Evolutionary conservation across 345 rosid genomes (phyloP), one percentile per base, ranked within the genome.

Genomic region (Firmiana major): DNA sequence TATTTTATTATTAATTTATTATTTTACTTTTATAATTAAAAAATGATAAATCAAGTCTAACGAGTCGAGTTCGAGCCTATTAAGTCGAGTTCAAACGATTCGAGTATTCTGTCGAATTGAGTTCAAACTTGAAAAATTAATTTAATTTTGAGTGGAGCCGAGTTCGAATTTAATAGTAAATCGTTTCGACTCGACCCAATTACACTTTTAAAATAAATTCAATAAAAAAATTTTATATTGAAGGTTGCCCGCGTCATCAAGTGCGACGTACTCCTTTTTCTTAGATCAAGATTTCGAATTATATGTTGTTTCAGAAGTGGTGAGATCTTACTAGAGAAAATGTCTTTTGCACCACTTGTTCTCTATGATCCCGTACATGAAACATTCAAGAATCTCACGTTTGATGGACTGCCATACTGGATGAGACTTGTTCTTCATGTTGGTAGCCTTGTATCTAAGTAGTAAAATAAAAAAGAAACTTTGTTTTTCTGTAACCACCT

Each of bases 261-360:
- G 71, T 92, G 75, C 89, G 90, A 78, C 92, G 87, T 87, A 88
- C n/a, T 55, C 28, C 71, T 3, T 42, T 21, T 21, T 5, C 16
- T 28, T 51, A 88, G 86, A 66, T 83, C 84, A 71, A 85, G 75
- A 67, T 86, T 86, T 66, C 67, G 92, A 36, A 90, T 86, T 71
- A 65, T 94, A 5, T 86, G 97, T 67, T 51, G 82, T 21, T 73
- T 91, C 86, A 86, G 86, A 78, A 87, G 81, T 63, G 93, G 97
- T 1, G 88, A 92, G 81, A 75, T 94, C 31, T 75, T 94, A 88
- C 65, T 92, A 88, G 91, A 94, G 82, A 86, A 85, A 84, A 82
- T 84, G 88, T 31, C 34, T 31, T 2, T 31, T 1, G 34, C 3
- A 69, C 89, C 81, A 71, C 79, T 94, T 69, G 90, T 89, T 63